phyloP scores from a whole-genome alignment of 768 basidiomycete species.

The Hysterangium stoloniferum region DNA sequence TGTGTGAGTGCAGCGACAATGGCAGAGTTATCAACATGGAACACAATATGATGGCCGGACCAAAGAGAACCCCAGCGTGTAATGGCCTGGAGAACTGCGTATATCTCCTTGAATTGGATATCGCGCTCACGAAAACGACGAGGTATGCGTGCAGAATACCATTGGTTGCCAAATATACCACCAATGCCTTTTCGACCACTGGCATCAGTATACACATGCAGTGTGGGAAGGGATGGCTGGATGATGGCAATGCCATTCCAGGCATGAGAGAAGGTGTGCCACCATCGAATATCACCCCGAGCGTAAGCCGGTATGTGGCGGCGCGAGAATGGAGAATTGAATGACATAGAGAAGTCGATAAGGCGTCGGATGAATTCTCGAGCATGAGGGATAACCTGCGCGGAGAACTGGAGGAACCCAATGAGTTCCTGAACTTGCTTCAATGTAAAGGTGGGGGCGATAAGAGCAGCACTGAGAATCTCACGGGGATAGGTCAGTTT shows the following conservation, averaged over 20 bases:
- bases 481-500: constrained; percentile 23
- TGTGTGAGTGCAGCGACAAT: too few species aligned
- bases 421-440: constrained; percentile 25
- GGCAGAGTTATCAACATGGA: constrained; percentile 26
- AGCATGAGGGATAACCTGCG: constrained; percentile 27
- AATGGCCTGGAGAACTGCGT: constrained; percentile 24
- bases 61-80: constrained; percentile 23
- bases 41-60: constrained; percentile 21
- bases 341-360: constrained; percentile 23
- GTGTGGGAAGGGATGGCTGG: not conserved
- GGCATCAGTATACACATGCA: constrained; percentile 26
- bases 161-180: constrained; percentile 18
- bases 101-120: constrained; percentile 27
- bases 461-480: constrained; percentile 13
- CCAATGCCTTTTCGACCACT: constrained; percentile 25
- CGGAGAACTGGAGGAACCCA: constrained; percentile 29
- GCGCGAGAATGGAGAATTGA: constrained; percentile 16
- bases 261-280: constrained; percentile 18
- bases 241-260: constrained; percentile 26
- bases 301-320: constrained; percentile 20
- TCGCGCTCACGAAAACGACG: constrained; percentile 18
- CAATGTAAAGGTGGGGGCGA: constrained; percentile 17
- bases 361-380: constrained; percentile 24
- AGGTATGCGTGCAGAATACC: constrained; percentile 23
- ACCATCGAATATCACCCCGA: constrained; percentile 26